These are phyloP conservation scores for Escovopsis sp. DNA, from an alignment of 2,329 filamentous ascomycete genomes.

Conservation along the genomic window DNA sequence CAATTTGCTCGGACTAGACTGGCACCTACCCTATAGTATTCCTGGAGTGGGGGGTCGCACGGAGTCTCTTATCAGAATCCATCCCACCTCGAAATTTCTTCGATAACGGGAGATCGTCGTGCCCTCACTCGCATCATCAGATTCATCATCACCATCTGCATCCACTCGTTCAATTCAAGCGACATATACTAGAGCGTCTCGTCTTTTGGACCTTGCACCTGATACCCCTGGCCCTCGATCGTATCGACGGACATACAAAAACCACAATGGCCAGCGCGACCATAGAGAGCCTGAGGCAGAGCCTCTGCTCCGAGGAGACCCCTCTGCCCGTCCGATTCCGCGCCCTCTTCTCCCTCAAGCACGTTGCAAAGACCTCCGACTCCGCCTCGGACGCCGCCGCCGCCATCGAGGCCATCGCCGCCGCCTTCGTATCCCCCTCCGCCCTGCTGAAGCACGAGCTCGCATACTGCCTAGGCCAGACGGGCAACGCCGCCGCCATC, in stretches of 20 bases:
- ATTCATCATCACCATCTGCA: background rate
- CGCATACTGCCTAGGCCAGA: constrained; percentile 92
- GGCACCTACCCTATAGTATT: too few relatives aligned
- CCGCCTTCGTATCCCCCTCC: constrained; percentile 70
- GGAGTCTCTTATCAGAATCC: constrained; percentile 7
- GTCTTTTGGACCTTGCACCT: too few relatives aligned
- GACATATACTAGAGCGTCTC: too few relatives aligned
- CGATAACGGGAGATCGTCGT: constrained; percentile 2
- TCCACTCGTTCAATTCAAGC: too few relatives aligned
- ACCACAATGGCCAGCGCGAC: constrained; percentile 23
- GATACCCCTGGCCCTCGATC: too few relatives aligned
- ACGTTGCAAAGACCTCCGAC: constrained; percentile 59
- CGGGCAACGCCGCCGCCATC: constrained; percentile 60
- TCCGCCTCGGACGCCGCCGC: constrained; percentile 36
- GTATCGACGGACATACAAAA: background rate
- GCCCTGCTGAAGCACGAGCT: constrained; percentile 92
- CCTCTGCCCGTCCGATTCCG: constrained; percentile 84
- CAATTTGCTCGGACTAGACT: too few relatives aligned
- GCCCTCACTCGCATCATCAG: background rate
- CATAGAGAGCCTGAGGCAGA: constrained; percentile 52
- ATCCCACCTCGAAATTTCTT: constrained; percentile 23
- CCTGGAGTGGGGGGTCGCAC: too few relatives aligned
- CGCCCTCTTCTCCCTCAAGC: constrained; percentile 93
- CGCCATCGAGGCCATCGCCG: constrained; percentile 69
- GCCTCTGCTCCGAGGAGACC: constrained; percentile 64